phyloP scores from a whole-genome alignment of 2,329 filamentous ascomycete genomes.

The Coniochaeta ligniaria region DNA sequence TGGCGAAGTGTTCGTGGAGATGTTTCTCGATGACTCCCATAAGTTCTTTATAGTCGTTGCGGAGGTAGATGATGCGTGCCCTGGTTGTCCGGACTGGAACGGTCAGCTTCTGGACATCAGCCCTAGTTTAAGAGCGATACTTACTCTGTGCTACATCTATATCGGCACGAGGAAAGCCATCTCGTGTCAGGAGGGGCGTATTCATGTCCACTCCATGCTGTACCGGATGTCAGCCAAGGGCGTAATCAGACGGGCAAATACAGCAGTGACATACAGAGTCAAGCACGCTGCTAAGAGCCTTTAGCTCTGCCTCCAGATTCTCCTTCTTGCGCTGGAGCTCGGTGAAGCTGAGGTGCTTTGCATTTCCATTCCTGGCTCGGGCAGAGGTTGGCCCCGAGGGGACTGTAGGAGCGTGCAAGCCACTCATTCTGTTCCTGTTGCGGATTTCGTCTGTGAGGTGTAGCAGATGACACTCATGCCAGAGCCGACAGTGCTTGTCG shows the following conservation, averaged over 20 bases:
- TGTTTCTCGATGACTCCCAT: slow-evolving; percentile 79
- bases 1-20: slow-evolving; percentile 88
- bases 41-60: slow-evolving; percentile 88
- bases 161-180: slow-evolving; percentile 89
- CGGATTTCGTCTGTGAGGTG: background rate
- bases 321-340: slow-evolving; percentile 84
- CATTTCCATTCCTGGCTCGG: slow-evolving; percentile 51
- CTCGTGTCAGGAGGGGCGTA: slow-evolving; percentile 75
- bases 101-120: slow-evolving; percentile 4
- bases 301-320: slow-evolving; percentile 77
- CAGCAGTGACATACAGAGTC: slow-evolving; percentile 59
- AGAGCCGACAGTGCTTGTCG: background rate
- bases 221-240: background rate
- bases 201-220: slow-evolving; percentile 93
- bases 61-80: slow-evolving; percentile 78
- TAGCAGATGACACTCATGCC: background rate
- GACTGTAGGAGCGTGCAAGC: slow-evolving; percentile 51
- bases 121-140: slow-evolving; percentile 11
- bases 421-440: background rate
- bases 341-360: slow-evolving; percentile 59
- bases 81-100: slow-evolving; percentile 79
- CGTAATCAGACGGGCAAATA: background rate
- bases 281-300: slow-evolving; percentile 76
- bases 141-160: slow-evolving; percentile 91
- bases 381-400: slow-evolving; percentile 70